Conservation (phyloP, 2,329 filamentous ascomycete species). For the Neonectria magnoliae region DNA sequence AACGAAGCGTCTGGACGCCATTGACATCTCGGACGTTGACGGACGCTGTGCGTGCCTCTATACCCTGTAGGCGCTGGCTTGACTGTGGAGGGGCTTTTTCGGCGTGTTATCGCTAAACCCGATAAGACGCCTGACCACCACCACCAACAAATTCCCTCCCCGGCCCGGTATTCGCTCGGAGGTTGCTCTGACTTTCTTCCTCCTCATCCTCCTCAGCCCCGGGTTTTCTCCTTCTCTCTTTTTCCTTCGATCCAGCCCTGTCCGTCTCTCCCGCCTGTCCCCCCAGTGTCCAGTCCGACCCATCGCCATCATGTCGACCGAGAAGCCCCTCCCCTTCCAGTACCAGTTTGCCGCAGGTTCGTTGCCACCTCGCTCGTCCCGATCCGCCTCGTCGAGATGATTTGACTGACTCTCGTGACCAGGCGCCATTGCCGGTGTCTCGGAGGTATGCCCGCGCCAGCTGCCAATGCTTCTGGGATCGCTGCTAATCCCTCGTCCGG, state of each 20-base stretch:
- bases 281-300: slow-evolving; percentile 18
- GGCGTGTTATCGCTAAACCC: slow-evolving; percentile 34
- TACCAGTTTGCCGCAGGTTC: slow-evolving; percentile 95
- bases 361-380: slow-evolving; percentile 47
- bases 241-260: slow-evolving; percentile 18
- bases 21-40: not conserved
- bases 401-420: slow-evolving; percentile 36
- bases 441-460: slow-evolving; percentile 73
- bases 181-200: slow-evolving; percentile 21
- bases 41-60: not conserved
- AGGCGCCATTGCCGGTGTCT: slow-evolving; percentile 96
- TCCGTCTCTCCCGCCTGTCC: slow-evolving; percentile 19
- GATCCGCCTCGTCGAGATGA: slow-evolving; percentile 2
- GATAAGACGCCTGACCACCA: slow-evolving; percentile 41
- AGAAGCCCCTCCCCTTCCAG: slow-evolving; percentile 85
- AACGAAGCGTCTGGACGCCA: not conserved
- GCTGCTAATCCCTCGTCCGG: slow-evolving; percentile 28
- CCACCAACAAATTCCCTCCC: slow-evolving; percentile 44
- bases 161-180: slow-evolving; percentile 43
- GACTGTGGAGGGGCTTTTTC: slow-evolving; percentile 25
- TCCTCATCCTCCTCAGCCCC: slow-evolving; percentile 3
- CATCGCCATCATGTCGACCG: slow-evolving; percentile 47
- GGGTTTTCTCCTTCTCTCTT: slow-evolving; percentile 16
- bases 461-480: slow-evolving; percentile 31
- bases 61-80: not conserved